Base-by-base conservation (phyloP, 2,329 filamentous ascomycete species). In the Calonectria honghensis region DNA sequence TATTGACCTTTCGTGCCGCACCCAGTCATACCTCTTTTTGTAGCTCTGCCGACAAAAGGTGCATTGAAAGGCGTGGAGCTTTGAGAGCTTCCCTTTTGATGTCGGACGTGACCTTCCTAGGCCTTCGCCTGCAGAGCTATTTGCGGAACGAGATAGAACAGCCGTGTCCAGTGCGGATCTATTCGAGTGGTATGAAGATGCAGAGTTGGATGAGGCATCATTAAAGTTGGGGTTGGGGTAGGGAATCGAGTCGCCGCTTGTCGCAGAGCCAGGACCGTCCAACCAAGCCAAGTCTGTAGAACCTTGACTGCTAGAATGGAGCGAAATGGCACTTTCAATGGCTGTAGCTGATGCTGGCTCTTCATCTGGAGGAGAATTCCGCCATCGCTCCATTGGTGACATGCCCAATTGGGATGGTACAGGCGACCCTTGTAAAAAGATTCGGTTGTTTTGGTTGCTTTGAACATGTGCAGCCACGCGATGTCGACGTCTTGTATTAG, bases 1-100 rank as follows among this genome's bases (percentile, higher is more conserved):
- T 4, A 90, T 82, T 1, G 88, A 88, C 51, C 89, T 85, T 73
- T 90, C 89, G 75, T 91, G 89, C 1, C 89, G 84, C 16, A 83
- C 80, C 84, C 85, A 86, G 68, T 87, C 86, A 68, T 86, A 86
- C 52, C 83, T 85, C 67, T 85, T 87, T 68, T 82, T 83, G 68
- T 87, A 87, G 51, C 75, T 80, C 32, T 85, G 84, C 6, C 77
- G 75, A 69, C 86, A 87, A 71, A 85, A 85, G 0, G 83, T 85
- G 74, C 86, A 87, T 32, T 82, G 80, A 65, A 86, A 86, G 2
- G 78, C 77, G 45, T 80, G 78, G 2, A 73, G 68, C 45, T 78
- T 79, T 4, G 69, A 74, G n/a, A 66, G 71, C 4, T 63, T 75
- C 2, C 64, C 69, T 37, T 74, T 72, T 6, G 73, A 76, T 24